Conservation (phyloP, 805 yeast species). For the Candida anglica region DNA sequence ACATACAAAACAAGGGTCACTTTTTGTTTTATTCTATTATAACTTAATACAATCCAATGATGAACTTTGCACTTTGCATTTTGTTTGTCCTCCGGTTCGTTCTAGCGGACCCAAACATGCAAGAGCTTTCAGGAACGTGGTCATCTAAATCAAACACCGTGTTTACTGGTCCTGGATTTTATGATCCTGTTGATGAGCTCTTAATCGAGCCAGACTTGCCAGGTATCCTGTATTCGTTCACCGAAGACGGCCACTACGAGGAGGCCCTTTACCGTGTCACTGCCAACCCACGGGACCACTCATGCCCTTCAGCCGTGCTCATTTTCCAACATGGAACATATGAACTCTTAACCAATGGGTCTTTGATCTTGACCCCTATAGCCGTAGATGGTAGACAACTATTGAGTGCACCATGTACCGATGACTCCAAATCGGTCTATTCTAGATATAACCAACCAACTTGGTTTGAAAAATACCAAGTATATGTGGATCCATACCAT, state of each 20-base stretch:
- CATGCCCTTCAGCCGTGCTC: conserved; percentile 79
- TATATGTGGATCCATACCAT: conserved; percentile 70
- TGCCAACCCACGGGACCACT: conserved; percentile 67
- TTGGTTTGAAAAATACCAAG: conserved; percentile 51
- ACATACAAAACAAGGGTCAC: too few relatives aligned
- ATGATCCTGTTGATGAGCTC: conserved; percentile 93
- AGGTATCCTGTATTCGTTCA: conserved; percentile 89
- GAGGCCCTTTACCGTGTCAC: conserved; percentile 81
- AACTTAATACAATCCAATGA: too few relatives aligned
- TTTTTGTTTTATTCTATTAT: too few relatives aligned
- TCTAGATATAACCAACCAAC: conserved; percentile 69
- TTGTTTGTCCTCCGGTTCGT: conserved; percentile 8
- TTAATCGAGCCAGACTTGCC: conserved; percentile 94
- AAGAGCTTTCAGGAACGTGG: conserved; percentile 85
- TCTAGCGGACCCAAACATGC: conserved; percentile 32
- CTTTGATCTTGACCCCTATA: conserved; percentile 67
- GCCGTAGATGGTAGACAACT: conserved; percentile 91
- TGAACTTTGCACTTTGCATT: too few relatives aligned
- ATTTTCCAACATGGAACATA: conserved; percentile 90
- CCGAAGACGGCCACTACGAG: conserved; percentile 88
- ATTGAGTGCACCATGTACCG: conserved; percentile 82
- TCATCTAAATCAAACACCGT: conserved; percentile 89
- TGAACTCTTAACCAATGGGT: conserved; percentile 57
- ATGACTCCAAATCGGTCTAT: conserved; percentile 56
- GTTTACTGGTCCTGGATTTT: conserved; percentile 94